Conservation (phyloP, 1,284 basidiomycete species). For the Fomes fomentarius region DNA sequence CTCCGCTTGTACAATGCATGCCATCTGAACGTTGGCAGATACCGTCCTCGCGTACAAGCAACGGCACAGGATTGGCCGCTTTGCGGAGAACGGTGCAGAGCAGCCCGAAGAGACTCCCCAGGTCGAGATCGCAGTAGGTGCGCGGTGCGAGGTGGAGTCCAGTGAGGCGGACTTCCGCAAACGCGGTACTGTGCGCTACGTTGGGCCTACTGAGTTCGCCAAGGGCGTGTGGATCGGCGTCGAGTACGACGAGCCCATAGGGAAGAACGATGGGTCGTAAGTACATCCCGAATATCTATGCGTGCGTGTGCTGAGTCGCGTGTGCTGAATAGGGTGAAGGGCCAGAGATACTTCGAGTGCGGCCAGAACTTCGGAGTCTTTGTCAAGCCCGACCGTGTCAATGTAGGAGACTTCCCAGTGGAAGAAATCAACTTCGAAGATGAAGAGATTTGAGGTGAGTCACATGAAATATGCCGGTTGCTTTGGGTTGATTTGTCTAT, state of each 20-base stretch:
- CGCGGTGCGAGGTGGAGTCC: slow-evolving; percentile 85
- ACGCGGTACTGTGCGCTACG: slow-evolving; percentile 84
- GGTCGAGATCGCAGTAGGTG: slow-evolving; percentile 60
- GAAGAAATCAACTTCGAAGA: slow-evolving; percentile 74
- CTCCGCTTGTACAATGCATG: neutral
- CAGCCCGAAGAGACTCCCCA: slow-evolving; percentile 34
- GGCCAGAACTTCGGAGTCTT: slow-evolving; percentile 83
- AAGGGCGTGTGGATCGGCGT: slow-evolving; percentile 89
- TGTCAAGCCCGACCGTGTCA: slow-evolving; percentile 84
- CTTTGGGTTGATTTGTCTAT: too few relatives aligned
- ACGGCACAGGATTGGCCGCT: slow-evolving; percentile 87
- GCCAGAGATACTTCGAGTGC: slow-evolving; percentile 85
- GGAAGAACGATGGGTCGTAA: slow-evolving; percentile 94
- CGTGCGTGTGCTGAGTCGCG: neutral
- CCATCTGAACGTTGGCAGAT: slow-evolving; percentile 49
- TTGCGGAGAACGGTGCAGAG: slow-evolving; percentile 55
- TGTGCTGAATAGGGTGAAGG: slow-evolving; percentile 67
- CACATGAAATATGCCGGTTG: too few relatives aligned
- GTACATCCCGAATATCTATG: slow-evolving; percentile 36
- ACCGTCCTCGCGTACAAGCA: slow-evolving; percentile 92
- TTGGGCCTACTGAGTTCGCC: slow-evolving; percentile 82
- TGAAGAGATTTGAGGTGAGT: slow-evolving; percentile 45
- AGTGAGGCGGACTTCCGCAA: slow-evolving; percentile 68
- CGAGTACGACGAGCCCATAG: slow-evolving; percentile 95
- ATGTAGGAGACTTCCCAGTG: slow-evolving; percentile 86